Conservation (phyloP, 768 basidiomycete genomes). For the Trametes cinnabarina region DNA sequence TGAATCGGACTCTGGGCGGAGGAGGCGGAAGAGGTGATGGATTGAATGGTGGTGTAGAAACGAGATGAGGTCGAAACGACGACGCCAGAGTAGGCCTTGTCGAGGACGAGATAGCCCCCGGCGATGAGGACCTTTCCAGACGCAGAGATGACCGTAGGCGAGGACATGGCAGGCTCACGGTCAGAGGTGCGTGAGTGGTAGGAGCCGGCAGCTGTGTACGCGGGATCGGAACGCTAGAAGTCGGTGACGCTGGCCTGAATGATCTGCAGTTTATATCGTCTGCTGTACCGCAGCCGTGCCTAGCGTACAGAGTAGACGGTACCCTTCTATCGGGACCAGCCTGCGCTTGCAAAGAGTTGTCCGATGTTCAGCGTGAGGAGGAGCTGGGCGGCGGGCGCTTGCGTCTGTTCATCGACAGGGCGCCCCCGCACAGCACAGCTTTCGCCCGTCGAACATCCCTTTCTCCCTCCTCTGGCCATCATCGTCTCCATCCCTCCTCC, state of each 20-base stretch:
- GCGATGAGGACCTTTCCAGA: slow-evolving; percentile 95
- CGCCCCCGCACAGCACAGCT: not conserved
- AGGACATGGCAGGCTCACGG: slow-evolving; percentile 4
- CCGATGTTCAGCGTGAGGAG: too few species aligned
- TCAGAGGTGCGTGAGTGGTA: not conserved
- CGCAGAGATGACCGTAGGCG: slow-evolving; percentile 74
- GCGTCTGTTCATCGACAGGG: not conserved
- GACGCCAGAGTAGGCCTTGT: slow-evolving; percentile 78
- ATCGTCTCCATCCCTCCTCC: too few species aligned
- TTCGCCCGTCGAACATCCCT: not conserved
- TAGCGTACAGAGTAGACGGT: too few species aligned
- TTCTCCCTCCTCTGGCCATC: too few species aligned
- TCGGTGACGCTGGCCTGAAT: too few species aligned
- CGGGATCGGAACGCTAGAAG: not conserved
- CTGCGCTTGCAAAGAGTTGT: too few species aligned
- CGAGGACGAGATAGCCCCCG: slow-evolving; percentile 96
- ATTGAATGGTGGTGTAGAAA: slow-evolving; percentile 92
- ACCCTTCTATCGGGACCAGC: too few species aligned
- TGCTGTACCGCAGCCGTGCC: too few species aligned
- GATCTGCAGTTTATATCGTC: too few species aligned
- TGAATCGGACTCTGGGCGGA: slow-evolving; percentile 29
- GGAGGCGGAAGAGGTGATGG: slow-evolving; percentile 46
- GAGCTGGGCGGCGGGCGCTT: too few species aligned
- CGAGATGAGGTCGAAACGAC: slow-evolving; percentile 92
- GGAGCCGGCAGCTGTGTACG: not conserved